Percentiles rank a stretch among this genome's conserved stretches.
phyloP scores from a whole-genome alignment of 306 rosid genomes.

The Leucaena leucocephala region DNA sequence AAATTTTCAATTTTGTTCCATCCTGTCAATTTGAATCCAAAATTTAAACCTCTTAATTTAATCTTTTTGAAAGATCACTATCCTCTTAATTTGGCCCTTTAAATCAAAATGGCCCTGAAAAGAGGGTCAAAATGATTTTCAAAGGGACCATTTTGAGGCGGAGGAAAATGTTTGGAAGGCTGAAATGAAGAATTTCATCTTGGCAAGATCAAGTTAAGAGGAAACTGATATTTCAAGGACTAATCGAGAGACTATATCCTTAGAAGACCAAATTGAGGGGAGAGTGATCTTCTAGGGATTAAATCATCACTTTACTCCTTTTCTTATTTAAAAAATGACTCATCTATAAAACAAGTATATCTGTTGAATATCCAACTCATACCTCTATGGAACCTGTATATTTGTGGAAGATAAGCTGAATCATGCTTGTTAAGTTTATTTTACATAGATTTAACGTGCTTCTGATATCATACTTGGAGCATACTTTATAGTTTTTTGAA shows the following conservation, averaged over 20 bases:
- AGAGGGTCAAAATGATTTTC: not conserved
- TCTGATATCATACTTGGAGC: not conserved
- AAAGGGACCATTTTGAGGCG: not conserved
- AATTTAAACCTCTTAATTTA: not conserved
- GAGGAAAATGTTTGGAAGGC: not conserved
- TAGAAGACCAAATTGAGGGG: not conserved
- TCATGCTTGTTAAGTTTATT: constrained; percentile 5
- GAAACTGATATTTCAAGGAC: not conserved
- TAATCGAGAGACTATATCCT: not conserved
- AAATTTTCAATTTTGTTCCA: not conserved
- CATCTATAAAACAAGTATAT: not conserved
- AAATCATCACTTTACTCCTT: not conserved
- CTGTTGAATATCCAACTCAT: not conserved
- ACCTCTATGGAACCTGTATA: not conserved
- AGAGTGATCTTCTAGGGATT: not conserved
- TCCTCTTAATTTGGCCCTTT: not conserved
- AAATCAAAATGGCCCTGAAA: not conserved
- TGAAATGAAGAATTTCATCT: not conserved
- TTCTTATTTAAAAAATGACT: not conserved
- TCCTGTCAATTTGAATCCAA: not conserved
- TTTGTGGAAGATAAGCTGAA: constrained; percentile 2
- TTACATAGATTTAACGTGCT: constrained; percentile 16
- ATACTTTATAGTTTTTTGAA: not conserved
- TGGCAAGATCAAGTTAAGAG: not conserved
- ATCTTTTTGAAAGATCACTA: not conserved